Conservation (phyloP, 805 yeast species). For the Nakazawaea anatomiae region DNA sequence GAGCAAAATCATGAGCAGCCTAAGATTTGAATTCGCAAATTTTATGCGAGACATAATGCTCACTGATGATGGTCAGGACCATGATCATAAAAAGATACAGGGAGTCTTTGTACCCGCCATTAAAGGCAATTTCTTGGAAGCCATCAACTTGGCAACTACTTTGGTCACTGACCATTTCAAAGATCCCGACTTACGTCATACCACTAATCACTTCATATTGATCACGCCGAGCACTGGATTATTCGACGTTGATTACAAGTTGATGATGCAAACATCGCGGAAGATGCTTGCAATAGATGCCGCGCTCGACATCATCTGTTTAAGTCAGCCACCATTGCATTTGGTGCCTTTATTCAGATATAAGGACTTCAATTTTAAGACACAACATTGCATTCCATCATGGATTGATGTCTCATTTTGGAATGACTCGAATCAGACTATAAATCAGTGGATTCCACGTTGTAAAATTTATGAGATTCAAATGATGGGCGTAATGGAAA, state of each 20-base stretch:
- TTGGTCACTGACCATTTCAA: slow-evolving; percentile 70
- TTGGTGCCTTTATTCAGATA: slow-evolving; percentile 85
- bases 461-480: slow-evolving; percentile 93
- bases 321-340: slow-evolving; percentile 89
- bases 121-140: slow-evolving; percentile 85
- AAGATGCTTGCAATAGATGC: slow-evolving; percentile 73
- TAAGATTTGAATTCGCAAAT: slow-evolving; percentile 78
- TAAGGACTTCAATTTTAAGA: slow-evolving; percentile 40
- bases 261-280: slow-evolving; percentile 68
- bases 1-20: slow-evolving; percentile 86
- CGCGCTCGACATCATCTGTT: slow-evolving; percentile 82
- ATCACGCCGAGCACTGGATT: slow-evolving; percentile 92
- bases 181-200: slow-evolving; percentile 82
- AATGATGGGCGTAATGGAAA: slow-evolving; percentile 98
- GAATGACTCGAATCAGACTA: slow-evolving; percentile 46
- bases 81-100: slow-evolving; percentile 31
- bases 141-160: slow-evolving; percentile 78
- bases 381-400: slow-evolving; percentile 79
- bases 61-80: slow-evolving; percentile 28
- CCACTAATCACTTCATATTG: slow-evolving; percentile 84
- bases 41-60: slow-evolving; percentile 71
- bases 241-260: slow-evolving; percentile 82
- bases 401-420: slow-evolving; percentile 96
- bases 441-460: slow-evolving; percentile 81
- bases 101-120: slow-evolving; percentile 79